Percentiles rank a stretch among this genome's conserved stretches.
Evolutionary conservation across 1,284 basidiomycete genomes (phyloP).

Genomic region (Ganoderma meredithae): DNA sequence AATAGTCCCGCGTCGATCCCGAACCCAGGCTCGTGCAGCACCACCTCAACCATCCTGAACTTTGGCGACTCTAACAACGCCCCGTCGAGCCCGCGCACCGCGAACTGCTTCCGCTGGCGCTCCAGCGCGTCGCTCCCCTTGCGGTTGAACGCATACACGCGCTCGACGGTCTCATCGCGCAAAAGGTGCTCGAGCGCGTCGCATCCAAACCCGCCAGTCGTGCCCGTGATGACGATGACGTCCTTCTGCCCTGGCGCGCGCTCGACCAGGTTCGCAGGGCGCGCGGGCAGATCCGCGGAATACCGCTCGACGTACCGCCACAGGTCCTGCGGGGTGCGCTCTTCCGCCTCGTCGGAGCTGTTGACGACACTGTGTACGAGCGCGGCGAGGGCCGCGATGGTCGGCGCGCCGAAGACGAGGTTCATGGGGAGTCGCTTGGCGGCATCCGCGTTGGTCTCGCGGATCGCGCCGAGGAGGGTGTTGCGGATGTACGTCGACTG

Average conservation of each 20-base stretch:
- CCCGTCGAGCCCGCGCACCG: slow-evolving; percentile 42
- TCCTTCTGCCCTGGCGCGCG: slow-evolving; percentile 16
- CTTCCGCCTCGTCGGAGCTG: not conserved
- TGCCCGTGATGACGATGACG: slow-evolving; percentile 40
- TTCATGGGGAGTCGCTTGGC: slow-evolving; percentile 37
- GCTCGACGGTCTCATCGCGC: slow-evolving; percentile 21
- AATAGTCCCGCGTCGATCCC: slow-evolving; percentile 40
- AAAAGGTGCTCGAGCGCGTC: slow-evolving; percentile 36
- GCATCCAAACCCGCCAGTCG: slow-evolving; percentile 39
- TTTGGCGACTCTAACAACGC: slow-evolving; percentile 39
- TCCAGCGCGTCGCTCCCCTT: slow-evolving; percentile 22
- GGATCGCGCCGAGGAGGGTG: slow-evolving; percentile 44
- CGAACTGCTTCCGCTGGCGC: slow-evolving; percentile 39
- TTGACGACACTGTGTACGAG: slow-evolving; percentile 6
- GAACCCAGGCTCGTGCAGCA: slow-evolving; percentile 39
- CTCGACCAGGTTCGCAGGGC: slow-evolving; percentile 16
- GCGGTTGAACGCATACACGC: slow-evolving; percentile 39
- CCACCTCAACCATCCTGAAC: slow-evolving; percentile 45
- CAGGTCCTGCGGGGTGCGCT: slow-evolving; percentile 23
- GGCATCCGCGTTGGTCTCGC: slow-evolving; percentile 35
- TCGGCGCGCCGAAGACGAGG: slow-evolving; percentile 47
- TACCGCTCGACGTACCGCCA: slow-evolving; percentile 29
- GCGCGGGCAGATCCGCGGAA: slow-evolving; percentile 26
- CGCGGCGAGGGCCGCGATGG: slow-evolving; percentile 41
- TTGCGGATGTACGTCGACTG: slow-evolving; percentile 52